Evolutionary conservation across 225 moss, liverwort and hornwort species (phyloP).

Genomic region (Rhytidiadelphus loreus): DNA sequence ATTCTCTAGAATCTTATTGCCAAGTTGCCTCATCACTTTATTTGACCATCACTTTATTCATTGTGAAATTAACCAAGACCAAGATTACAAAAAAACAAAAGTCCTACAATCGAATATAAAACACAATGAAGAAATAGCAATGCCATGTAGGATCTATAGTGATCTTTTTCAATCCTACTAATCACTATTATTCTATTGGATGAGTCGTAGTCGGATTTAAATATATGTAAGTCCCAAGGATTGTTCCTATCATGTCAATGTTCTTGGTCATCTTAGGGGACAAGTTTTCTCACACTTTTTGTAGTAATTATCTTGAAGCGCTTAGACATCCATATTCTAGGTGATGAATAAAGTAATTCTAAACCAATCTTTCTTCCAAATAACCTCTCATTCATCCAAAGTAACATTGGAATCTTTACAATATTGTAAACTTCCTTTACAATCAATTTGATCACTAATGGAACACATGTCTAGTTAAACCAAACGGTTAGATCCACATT

Average conservation of each 20-base stretch:
- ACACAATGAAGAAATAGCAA: fast-evolving
- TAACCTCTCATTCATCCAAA: neutral
- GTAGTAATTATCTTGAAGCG: fast-evolving
- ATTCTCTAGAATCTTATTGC: no score
- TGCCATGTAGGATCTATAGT: fast-evolving
- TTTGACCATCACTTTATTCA: neutral
- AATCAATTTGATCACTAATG: neutral
- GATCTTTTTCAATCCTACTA: fast-evolving
- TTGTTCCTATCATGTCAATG: fast-evolving
- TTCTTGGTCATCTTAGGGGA: neutral
- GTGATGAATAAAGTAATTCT: neutral
- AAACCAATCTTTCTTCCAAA: neutral
- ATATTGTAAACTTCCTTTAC: neutral
- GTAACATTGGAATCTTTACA: neutral
- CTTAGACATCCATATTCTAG: fast-evolving
- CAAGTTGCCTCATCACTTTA: no score
- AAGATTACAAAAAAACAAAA: neutral
- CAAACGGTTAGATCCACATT: neutral
- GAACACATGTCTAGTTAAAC: neutral
- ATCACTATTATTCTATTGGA: fast-evolving
- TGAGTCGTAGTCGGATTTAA: fast-evolving
- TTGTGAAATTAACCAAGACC: neutral
- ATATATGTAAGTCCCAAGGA: neutral
- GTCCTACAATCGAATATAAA: neutral
- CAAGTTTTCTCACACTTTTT: neutral